Base-by-base conservation (phyloP, 352 stramenopile species). In the Phytopythium aichiense region DNA sequence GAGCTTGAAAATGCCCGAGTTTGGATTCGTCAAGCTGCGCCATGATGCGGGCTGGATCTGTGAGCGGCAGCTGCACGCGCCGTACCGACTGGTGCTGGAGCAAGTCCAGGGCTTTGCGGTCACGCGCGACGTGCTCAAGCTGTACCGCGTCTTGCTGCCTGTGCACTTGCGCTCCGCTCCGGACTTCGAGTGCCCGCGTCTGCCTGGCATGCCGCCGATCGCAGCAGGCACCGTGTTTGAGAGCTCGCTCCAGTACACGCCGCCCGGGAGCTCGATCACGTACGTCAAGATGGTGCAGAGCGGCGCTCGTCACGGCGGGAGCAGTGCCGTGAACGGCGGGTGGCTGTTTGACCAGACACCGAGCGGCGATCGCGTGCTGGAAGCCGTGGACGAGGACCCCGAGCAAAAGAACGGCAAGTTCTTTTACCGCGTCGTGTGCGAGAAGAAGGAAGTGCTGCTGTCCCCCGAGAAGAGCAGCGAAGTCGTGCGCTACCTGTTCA, bases 371-470 rank as follows among this genome's bases (percentile, higher is more conserved):
- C 75, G 83, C 46, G 76, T 92, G 16, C 65, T 92, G 2, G 82
- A 92, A 40, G 75, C 80, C 25, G 72, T 91, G 57, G 74, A 88
- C 59, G 76, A 91, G 66, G 81, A 90, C 37, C 78, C 79, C 2
- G 82, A 90, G 59, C 89, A 89, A 66, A 88, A 88, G 64, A 82
- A 87, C 49, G 85, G 85, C 67, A 89, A 85, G 56, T 94, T 92
- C 59, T 94, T 84, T 63, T 94, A 87, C 64, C 81, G 85, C 22
- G 78, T 91, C n/a, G 38, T 88, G 13, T 73, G 64, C 25, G 75
- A 80, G 23, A 88, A 84, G 64, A 92, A 90, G 56, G 69, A 89
- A 35, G 85, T 94, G 22, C 62, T 94, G 31, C 66, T 91, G 25
- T 92, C 85, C 12, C 85, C 85, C 0, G 85, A 92, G 65, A 68